Evolutionary conservation across 257 asterid species (phyloP).

Genomic region (Anisodus acutangulus): DNA sequence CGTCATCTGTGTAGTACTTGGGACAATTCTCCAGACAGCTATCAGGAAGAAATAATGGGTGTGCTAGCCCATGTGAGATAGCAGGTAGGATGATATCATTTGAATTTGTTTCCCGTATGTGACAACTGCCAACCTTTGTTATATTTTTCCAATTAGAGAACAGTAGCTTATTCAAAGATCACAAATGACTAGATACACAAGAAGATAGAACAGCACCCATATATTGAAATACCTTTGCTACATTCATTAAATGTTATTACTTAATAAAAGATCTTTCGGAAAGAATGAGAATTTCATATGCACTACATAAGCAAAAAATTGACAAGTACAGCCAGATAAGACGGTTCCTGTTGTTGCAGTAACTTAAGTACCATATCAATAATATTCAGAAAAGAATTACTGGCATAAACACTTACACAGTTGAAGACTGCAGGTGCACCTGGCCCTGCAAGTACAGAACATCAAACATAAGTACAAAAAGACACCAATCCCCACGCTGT

Average conservation of each 20-base stretch:
- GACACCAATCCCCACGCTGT: neutral
- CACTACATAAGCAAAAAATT: neutral
- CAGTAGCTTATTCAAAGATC: neutral
- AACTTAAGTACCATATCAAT: neutral
- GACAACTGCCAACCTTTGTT: neutral
- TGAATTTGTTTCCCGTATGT: neutral
- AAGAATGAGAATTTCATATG: neutral
- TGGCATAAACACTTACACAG: constrained; percentile 63
- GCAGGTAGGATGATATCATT: neutral
- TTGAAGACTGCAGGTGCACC: constrained; percentile 89
- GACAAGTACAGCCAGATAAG: constrained; percentile 15
- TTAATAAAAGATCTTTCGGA: neutral
- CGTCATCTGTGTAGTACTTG: neutral
- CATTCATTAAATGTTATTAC: neutral
- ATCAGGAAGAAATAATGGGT: neutral
- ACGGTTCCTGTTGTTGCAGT: neutral
- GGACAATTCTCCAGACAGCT: neutral
- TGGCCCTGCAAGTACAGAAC: constrained; percentile 63
- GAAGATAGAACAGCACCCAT: neutral
- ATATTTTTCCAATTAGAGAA: neutral
- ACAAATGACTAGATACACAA: neutral
- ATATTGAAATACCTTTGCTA: neutral
- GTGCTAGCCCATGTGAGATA: neutral
- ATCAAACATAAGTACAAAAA: neutral
- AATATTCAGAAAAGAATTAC: constrained; percentile 16